Conservation (phyloP, 148 eudicot species). For the Chenopodium suecicum region DNA sequence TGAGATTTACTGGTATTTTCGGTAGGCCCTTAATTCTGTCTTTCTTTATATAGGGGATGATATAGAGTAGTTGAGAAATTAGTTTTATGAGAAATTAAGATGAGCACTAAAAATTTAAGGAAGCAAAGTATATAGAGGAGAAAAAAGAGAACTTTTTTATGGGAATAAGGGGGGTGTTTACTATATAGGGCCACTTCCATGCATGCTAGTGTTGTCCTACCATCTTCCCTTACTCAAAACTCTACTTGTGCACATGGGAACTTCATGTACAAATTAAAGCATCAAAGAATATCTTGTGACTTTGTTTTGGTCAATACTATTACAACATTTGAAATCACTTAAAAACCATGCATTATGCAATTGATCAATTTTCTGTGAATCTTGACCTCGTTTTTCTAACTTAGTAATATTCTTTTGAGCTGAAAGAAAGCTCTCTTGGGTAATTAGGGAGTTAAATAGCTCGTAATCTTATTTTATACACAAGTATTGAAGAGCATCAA, state of each 20-base stretch:
- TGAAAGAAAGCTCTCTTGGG: not conserved
- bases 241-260: conserved; percentile 22
- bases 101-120: not conserved
- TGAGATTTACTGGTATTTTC: conserved; percentile 17
- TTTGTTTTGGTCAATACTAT: conserved; percentile 1
- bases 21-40: conserved; percentile 25
- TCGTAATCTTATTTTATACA: not conserved
- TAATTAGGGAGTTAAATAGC: not conserved
- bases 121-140: too few relatives aligned
- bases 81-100: conserved; percentile 12
- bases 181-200: conserved; percentile 13
- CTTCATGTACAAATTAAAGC: conserved; percentile 19
- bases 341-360: not conserved
- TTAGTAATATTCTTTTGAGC: not conserved
- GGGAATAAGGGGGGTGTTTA: conserved; percentile 2
- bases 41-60: conserved; percentile 17
- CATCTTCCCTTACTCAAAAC: conserved; percentile 17
- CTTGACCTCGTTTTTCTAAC: not conserved
- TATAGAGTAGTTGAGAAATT: conserved; percentile 14
- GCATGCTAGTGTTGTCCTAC: conserved; percentile 9
- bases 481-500: not conserved
- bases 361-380: not conserved
- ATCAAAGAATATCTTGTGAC: conserved; percentile 4
- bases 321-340: not conserved
- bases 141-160: conserved; percentile 15